Conservation (phyloP, 139 green algal genomes). For the Monoraphidium neglectum region DNA sequence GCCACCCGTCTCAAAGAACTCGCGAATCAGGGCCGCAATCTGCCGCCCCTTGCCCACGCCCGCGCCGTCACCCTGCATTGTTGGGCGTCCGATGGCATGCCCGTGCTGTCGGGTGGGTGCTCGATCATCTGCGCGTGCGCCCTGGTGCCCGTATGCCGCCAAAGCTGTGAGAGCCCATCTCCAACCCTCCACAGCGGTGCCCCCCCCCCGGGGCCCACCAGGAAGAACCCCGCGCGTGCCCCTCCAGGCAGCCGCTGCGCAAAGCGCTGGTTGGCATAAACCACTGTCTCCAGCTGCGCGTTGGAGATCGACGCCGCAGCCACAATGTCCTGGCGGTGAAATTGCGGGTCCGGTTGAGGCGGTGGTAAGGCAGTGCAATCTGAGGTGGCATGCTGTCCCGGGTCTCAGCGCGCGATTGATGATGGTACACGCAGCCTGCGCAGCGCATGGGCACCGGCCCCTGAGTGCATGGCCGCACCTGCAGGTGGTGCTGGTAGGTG, state of each 20-base stretch:
- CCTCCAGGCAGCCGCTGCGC: slow-evolving; percentile 31
- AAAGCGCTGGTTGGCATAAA: slow-evolving; percentile 81
- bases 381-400: too few relatives aligned
- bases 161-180: too few relatives aligned
- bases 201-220: neutral
- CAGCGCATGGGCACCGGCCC: too few relatives aligned
- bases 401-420: too few relatives aligned
- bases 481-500: slow-evolving; percentile 55
- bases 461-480: slow-evolving; percentile 21
- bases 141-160: too few relatives aligned
- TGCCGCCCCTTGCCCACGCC: slow-evolving; percentile 87
- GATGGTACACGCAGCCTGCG: too few relatives aligned
- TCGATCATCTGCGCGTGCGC: too few relatives aligned
- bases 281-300: slow-evolving; percentile 78
- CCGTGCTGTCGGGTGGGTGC: too few relatives aligned
- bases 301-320: slow-evolving; percentile 46
- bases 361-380: too few relatives aligned
- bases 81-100: too few relatives aligned
- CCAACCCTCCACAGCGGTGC: too few relatives aligned
- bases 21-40: slow-evolving; percentile 80
- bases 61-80: slow-evolving; percentile 75
- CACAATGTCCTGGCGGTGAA: slow-evolving; percentile 35
- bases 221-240: slow-evolving; percentile 45
- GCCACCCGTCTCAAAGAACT: slow-evolving; percentile 76
- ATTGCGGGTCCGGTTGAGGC: too few relatives aligned